A percentile compares a stretch with the other conserved stretches of the same genome.
Evolutionary conservation across 2,329 filamentous ascomycete species (phyloP).

Genomic region (Macrophomina phaseolina): DNA sequence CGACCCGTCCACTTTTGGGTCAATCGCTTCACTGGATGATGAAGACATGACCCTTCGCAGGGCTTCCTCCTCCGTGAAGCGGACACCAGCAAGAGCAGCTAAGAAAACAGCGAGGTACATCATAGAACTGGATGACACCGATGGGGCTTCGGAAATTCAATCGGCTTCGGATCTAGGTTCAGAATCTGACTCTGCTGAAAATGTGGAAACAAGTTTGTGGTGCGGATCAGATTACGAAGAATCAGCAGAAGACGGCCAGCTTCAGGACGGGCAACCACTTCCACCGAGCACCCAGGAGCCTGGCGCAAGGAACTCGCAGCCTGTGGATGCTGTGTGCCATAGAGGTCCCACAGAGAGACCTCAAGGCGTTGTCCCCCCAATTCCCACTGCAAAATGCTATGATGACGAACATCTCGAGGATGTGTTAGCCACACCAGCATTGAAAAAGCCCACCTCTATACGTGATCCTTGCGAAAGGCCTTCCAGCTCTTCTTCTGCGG

Average conservation of each 20-base stretch:
- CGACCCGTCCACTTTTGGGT: conserved; percentile 33
- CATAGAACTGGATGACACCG: background rate
- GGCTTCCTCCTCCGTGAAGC: background rate
- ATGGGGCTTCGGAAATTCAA: background rate
- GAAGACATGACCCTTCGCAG: background rate
- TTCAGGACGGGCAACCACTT: background rate
- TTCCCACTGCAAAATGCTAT: background rate
- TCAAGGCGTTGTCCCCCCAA: background rate
- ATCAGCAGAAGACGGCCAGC: conserved; percentile 40
- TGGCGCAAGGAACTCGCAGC: background rate
- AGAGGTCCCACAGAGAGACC: background rate
- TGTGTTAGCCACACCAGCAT: background rate
- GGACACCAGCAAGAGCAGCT: conserved; percentile 7
- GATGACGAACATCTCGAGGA: background rate
- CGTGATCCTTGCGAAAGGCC: conserved; percentile 34
- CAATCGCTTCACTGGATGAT: conserved; percentile 33
- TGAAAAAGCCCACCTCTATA: background rate
- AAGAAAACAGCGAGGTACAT: conserved; percentile 10
- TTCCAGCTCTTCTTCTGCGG: conserved; percentile 38
- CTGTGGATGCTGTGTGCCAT: background rate
- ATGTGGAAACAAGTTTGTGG: conserved; percentile 20
- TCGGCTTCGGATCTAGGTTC: background rate
- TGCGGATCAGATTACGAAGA: conserved; percentile 32
- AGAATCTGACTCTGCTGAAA: background rate
- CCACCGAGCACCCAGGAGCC: background rate